These are phyloP conservation scores for Eragrostis tef DNA, from an alignment of 202 grass and related monocot genomes.

Conservation along the genomic window DNA sequence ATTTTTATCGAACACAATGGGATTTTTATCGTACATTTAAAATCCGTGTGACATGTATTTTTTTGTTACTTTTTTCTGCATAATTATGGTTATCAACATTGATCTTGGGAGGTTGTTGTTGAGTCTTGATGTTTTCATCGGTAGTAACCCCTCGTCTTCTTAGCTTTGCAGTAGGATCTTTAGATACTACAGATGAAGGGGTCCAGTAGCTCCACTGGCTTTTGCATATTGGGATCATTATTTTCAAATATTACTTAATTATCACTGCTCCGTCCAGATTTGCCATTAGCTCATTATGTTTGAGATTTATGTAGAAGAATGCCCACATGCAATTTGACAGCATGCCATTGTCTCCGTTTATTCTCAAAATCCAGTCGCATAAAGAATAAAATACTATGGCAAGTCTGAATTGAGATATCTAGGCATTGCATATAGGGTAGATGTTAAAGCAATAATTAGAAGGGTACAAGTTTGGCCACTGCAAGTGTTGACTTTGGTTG, in stretches of 20 bases:
- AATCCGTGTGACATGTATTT: neutral
- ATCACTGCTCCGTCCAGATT: neutral
- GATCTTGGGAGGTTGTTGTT: neutral
- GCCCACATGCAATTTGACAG: neutral
- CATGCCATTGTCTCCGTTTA: slow-evolving; percentile 7
- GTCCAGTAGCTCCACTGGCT: slow-evolving; percentile 19
- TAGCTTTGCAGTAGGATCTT: slow-evolving; percentile 1
- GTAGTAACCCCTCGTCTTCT: slow-evolving; percentile 23
- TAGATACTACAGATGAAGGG: neutral
- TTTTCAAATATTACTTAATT: slow-evolving; percentile 18
- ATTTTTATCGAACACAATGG: too few relatives aligned
- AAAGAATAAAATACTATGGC: slow-evolving; percentile 4
- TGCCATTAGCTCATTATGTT: neutral
- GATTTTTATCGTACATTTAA: too few relatives aligned
- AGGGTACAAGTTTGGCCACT: neutral
- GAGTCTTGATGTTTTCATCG: slow-evolving; percentile 30
- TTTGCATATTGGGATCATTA: neutral
- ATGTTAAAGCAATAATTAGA: slow-evolving; percentile 12
- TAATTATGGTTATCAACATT: slow-evolving; percentile 1
- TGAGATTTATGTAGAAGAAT: slow-evolving; percentile 11
- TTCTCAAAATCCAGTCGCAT: neutral
- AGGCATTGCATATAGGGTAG: neutral
- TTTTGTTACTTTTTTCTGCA: neutral
- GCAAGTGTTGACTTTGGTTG: slow-evolving; percentile 6
- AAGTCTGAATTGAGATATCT: slow-evolving; percentile 18